phyloP scores from a whole-genome alignment of 2,329 filamentous ascomycete genomes.

The Aspergillus pseudonomiae region DNA sequence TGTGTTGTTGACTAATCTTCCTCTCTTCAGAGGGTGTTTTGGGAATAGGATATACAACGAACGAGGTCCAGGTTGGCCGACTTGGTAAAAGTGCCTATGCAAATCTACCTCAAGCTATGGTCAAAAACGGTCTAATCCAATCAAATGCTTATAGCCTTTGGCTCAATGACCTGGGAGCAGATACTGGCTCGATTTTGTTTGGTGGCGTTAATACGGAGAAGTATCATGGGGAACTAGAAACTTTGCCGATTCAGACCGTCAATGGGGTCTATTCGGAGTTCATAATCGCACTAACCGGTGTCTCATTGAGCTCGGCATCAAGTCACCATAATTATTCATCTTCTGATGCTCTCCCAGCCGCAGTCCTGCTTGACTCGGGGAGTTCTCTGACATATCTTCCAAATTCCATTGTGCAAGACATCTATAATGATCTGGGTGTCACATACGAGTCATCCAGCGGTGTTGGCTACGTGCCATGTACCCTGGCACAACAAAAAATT shows the following conservation, averaged over 20 bases:
- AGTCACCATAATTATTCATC: slow-evolving; percentile 33
- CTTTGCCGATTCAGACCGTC: slow-evolving; percentile 65
- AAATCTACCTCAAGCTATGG: slow-evolving; percentile 70
- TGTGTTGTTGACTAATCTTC: neutral
- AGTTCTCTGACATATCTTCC: slow-evolving; percentile 45
- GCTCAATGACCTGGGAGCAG: slow-evolving; percentile 71
- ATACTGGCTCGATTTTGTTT: slow-evolving; percentile 70
- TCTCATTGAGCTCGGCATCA: slow-evolving; percentile 47
- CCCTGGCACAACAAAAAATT: slow-evolving; percentile 49
- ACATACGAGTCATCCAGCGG: slow-evolving; percentile 60
- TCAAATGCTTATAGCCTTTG: slow-evolving; percentile 74
- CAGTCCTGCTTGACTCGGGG: slow-evolving; percentile 45
- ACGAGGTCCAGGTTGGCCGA: slow-evolving; percentile 65
- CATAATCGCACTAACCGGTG: slow-evolving; percentile 67
- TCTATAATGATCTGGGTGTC: slow-evolving; percentile 64
- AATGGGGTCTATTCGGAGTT: slow-evolving; percentile 63
- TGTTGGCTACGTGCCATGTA: slow-evolving; percentile 57
- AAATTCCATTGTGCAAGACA: slow-evolving; percentile 38
- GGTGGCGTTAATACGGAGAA: slow-evolving; percentile 72
- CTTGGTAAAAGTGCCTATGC: slow-evolving; percentile 58
- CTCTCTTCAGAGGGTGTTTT: slow-evolving; percentile 68
- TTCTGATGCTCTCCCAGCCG: slow-evolving; percentile 45
- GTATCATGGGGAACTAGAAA: slow-evolving; percentile 65
- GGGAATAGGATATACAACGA: slow-evolving; percentile 78
- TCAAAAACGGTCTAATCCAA: slow-evolving; percentile 61